Evolutionary conservation across 345 rosid genomes (phyloP).

Genomic region (Populus davidiana): DNA sequence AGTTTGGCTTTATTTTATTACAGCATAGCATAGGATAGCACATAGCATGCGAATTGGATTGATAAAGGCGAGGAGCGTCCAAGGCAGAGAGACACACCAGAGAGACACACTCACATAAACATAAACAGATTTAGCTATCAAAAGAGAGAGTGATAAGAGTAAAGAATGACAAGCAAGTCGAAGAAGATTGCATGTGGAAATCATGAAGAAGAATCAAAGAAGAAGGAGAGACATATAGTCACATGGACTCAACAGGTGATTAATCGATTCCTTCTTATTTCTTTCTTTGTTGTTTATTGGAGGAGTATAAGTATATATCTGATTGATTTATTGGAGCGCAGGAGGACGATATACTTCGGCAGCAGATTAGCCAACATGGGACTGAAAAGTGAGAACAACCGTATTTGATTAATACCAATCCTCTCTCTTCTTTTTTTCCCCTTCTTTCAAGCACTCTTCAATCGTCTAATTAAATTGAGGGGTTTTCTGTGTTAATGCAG

Average conservation of each 20-base stretch:
- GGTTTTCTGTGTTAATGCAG: slow-evolving; percentile 37
- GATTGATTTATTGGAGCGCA: slow-evolving; percentile 29
- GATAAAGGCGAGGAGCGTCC: slow-evolving; percentile 62
- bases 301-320: neutral
- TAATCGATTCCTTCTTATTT: neutral
- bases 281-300: slow-evolving; percentile 1
- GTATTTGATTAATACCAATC: neutral
- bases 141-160: neutral
- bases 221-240: slow-evolving; percentile 82
- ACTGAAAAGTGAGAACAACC: slow-evolving; percentile 66
- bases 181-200: slow-evolving; percentile 38
- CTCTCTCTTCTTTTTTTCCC: neutral
- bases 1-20: slow-evolving; percentile 37
- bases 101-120: slow-evolving; percentile 21
- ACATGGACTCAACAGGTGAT: slow-evolving; percentile 59
- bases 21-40: neutral
- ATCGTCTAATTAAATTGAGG: slow-evolving; percentile 4
- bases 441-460: neutral
- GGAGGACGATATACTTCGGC: slow-evolving; percentile 93
- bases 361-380: slow-evolving; percentile 75
- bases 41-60: slow-evolving; percentile 50
- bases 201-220: slow-evolving; percentile 59
- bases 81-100: slow-evolving; percentile 20
- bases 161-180: slow-evolving; percentile 34
- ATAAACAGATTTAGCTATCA: slow-evolving; percentile 10